A percentile compares a stretch with the other conserved stretches of the same genome.
phyloP scores from a whole-genome alignment of 73 alveolate genomes.

The Symbiodinium pilosum region DNA sequence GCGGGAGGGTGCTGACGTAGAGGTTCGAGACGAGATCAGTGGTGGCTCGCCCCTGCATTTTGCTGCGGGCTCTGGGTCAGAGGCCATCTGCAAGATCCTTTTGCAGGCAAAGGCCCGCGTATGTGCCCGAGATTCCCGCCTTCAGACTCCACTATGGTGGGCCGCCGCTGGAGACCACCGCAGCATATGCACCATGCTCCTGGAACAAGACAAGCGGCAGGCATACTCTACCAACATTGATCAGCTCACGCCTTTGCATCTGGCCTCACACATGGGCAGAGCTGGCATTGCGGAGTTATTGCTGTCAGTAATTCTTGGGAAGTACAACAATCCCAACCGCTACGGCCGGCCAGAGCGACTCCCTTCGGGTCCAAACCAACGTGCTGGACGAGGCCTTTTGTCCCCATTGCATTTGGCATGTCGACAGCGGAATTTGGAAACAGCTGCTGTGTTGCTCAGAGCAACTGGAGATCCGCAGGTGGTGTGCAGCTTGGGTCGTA shows the following conservation, averaged over 20 bases:
- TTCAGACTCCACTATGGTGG: slow-evolving; percentile 90
- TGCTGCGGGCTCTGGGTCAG: slow-evolving; percentile 80
- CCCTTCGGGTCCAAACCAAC: slow-evolving; percentile 74
- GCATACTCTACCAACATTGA: slow-evolving; percentile 40
- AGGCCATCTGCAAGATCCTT: slow-evolving; percentile 40
- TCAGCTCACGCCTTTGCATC: slow-evolving; percentile 58
- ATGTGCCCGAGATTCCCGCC: slow-evolving; percentile 31
- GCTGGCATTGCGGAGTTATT: slow-evolving; percentile 42
- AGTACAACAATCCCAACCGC: slow-evolving; percentile 17
- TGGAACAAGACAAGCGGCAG: slow-evolving; percentile 23
- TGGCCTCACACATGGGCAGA: slow-evolving; percentile 59
- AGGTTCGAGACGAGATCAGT: slow-evolving; percentile 48
- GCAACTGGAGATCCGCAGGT: slow-evolving; percentile 42
- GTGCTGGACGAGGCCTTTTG: slow-evolving; percentile 77
- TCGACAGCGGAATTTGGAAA: slow-evolving; percentile 60
- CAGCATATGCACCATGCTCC: slow-evolving; percentile 22
- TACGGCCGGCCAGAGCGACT: slow-evolving; percentile 68
- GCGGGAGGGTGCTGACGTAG: slow-evolving; percentile 76
- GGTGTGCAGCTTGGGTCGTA: slow-evolving; percentile 62
- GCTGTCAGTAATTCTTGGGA: neutral
- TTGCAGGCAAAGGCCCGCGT: slow-evolving; percentile 54
- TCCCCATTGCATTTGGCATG: neutral
- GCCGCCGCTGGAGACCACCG: slow-evolving; percentile 53
- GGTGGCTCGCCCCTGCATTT: slow-evolving; percentile 85
- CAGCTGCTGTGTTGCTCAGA: slow-evolving; percentile 60